Evolutionary conservation across 208 protist genomes (phyloP).

Genomic region (Trypanosoma lewisi): DNA sequence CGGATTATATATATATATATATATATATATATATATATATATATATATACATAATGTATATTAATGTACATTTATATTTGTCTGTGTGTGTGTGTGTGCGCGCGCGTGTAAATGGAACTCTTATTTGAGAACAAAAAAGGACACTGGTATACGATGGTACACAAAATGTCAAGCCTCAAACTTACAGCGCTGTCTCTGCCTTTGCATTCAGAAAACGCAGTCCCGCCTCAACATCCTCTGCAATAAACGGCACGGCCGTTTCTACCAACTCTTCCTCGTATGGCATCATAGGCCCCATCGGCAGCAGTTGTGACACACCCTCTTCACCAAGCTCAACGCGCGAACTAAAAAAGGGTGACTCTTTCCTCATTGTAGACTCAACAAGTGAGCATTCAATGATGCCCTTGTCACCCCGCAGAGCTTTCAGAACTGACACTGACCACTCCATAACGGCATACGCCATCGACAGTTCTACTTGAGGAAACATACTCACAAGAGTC

Average conservation of each 20-base stretch:
- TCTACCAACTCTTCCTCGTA: conserved; percentile 80
- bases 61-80: background rate
- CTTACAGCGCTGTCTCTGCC: background rate
- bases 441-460: conserved; percentile 70
- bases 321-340: conserved; percentile 79
- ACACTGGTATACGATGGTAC: background rate
- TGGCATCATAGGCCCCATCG: conserved; percentile 52
- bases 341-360: conserved; percentile 82
- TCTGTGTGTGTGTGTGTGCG: background rate
- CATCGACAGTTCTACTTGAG: conserved; percentile 47
- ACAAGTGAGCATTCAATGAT: conserved; percentile 82
- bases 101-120: conserved; percentile 1
- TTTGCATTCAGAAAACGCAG: conserved; percentile 16
- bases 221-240: conserved; percentile 81
- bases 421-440: conserved; percentile 66
- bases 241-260: conserved; percentile 63
- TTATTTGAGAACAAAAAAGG: background rate
- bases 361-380: conserved; percentile 63
- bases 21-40: no score
- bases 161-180: conserved; percentile 2
- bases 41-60: no score
- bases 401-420: conserved; percentile 66
- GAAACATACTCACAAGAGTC: conserved; percentile 19
- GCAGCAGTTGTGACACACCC: conserved; percentile 67
- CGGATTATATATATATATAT: no score